Conservation (phyloP, 1,284 basidiomycete species). For the Cerrena zonata region DNA sequence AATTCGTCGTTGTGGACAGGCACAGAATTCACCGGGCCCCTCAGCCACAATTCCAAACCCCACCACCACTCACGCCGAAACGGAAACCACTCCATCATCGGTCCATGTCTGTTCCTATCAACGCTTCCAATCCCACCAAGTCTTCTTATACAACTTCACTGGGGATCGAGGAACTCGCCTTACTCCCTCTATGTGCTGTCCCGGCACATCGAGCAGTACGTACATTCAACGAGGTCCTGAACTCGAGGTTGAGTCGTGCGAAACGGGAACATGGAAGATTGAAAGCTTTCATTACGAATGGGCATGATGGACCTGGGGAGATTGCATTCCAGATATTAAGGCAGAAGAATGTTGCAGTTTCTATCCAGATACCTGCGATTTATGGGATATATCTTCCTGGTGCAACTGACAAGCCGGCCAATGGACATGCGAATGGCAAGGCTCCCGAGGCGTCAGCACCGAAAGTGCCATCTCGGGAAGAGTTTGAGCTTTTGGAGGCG, state of each 20-base stretch:
- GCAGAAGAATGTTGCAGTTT: constrained; percentile 57
- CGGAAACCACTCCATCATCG: constrained; percentile 4
- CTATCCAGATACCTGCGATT: constrained; percentile 54
- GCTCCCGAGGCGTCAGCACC: not conserved
- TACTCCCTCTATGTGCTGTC: constrained; percentile 72
- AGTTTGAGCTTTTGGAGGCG: constrained; percentile 41
- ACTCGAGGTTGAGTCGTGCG: constrained; percentile 9
- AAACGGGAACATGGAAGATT: constrained; percentile 6
- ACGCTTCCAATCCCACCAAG: constrained; percentile 12
- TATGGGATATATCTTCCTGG: constrained; percentile 10
- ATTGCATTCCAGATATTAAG: constrained; percentile 72
- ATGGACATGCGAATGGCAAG: constrained; percentile 11
- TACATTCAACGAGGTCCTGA: constrained; percentile 37
- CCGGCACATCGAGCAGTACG: constrained; percentile 73
- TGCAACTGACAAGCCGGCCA: constrained; percentile 4
- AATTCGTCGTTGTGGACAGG: constrained; percentile 78
- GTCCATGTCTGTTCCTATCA: constrained; percentile 18
- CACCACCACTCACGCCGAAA: constrained; percentile 5
- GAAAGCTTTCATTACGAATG: constrained; percentile 64
- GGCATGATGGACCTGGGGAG: constrained; percentile 72
- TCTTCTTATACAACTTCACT: constrained; percentile 24
- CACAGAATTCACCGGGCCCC: constrained; percentile 71
- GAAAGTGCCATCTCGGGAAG: constrained; percentile 8
- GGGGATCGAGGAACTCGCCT: constrained; percentile 71
- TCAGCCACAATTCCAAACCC: constrained; percentile 28